phyloP scores from a whole-genome alignment of 257 asterid species.

The Coffea canephora region DNA sequence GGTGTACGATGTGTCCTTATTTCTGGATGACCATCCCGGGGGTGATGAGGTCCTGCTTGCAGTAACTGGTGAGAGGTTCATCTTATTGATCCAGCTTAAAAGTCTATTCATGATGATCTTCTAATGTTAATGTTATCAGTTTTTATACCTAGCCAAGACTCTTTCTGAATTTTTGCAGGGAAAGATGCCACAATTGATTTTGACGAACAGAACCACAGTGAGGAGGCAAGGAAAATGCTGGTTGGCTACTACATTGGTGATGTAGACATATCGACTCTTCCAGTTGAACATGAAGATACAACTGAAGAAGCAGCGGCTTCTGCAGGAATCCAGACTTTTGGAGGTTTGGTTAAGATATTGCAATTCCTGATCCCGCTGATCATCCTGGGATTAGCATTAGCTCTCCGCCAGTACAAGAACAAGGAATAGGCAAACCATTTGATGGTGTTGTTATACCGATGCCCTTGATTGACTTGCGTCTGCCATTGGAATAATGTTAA shows the following conservation, averaged over 20 bases:
- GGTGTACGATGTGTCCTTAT: constrained; percentile 60
- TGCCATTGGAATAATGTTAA: not conserved
- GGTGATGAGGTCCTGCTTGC: constrained; percentile 58
- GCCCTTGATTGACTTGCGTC: not conserved
- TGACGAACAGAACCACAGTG: constrained; percentile 67
- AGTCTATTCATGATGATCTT: not conserved
- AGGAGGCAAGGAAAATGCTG: constrained; percentile 44
- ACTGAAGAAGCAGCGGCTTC: constrained; percentile 9
- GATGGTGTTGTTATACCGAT: not conserved
- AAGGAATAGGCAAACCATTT: constrained; percentile 25
- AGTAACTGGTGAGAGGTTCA: constrained; percentile 41
- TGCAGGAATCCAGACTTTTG: constrained; percentile 19
- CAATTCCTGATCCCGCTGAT: constrained; percentile 45
- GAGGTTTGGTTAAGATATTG: constrained; percentile 30
- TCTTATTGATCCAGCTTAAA: not conserved
- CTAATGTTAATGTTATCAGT: not conserved
- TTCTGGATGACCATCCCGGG: constrained; percentile 73
- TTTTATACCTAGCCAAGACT: not conserved
- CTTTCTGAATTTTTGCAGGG: constrained; percentile 30
- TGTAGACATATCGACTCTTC: constrained; percentile 49
- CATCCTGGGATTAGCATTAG: constrained; percentile 42
- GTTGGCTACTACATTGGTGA: constrained; percentile 43
- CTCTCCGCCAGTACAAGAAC: constrained; percentile 36
- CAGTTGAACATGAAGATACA: constrained; percentile 11
- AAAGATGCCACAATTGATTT: constrained; percentile 61